Conservation (phyloP, 371 early-diverging fungal genomes). For the Blastocladiella emersonii region DNA sequence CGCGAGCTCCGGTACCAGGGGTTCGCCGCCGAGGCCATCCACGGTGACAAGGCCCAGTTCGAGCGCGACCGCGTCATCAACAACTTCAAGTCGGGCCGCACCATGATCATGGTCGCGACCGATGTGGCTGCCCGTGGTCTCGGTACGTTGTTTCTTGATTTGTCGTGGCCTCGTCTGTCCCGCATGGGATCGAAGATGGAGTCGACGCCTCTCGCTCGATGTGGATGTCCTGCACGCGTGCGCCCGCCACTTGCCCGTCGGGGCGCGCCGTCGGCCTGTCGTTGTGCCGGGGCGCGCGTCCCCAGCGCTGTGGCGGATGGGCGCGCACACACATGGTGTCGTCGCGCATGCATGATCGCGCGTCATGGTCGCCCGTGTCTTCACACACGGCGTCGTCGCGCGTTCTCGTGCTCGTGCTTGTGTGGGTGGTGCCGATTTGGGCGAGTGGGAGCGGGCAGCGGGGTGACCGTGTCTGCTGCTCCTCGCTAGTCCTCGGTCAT, state of each 20-base stretch:
- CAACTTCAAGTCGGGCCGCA: conserved; percentile 72
- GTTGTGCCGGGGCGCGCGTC: conserved; percentile 8
- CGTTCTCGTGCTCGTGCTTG: no score
- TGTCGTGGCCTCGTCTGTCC: conserved; percentile 6
- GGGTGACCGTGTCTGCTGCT: no score
- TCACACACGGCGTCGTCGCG: no score
- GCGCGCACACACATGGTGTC: not conserved
- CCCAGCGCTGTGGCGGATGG: conserved; percentile 7
- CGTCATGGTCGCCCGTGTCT: no score
- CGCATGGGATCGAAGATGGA: not conserved
- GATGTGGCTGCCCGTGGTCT: conserved; percentile 99
- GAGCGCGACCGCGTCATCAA: conserved; percentile 96
- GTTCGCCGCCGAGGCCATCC: conserved; percentile 95
- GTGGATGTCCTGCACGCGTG: no score
- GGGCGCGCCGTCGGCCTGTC: no score
- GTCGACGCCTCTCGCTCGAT: no score
- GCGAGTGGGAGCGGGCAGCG: no score
- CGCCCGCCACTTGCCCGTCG: no score
- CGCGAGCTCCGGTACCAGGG: conserved; percentile 79
- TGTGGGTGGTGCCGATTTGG: no score
- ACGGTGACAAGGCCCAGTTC: conserved; percentile 97
- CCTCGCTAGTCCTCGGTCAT: no score
- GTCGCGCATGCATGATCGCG: no score
- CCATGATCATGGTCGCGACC: conserved; percentile 95
- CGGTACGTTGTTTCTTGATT: conserved; percentile 41